phyloP scores from a whole-genome alignment of 164 flowering plant species.

The Piper longum region DNA sequence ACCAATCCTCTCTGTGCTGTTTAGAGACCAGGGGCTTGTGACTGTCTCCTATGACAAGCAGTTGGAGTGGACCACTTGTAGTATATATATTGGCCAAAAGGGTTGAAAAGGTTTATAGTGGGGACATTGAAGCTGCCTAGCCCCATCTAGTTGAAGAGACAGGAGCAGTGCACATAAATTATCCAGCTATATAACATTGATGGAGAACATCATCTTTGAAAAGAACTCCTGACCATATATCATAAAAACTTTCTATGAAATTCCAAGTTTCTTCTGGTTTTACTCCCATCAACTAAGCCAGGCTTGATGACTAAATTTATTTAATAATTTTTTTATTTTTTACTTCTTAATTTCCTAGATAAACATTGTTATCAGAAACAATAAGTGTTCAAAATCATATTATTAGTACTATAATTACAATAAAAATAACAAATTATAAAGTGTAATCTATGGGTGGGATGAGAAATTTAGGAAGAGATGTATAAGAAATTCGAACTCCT shows the following conservation, averaged over 20 bases:
- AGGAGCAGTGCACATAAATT: neutral
- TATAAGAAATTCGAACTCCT: too few relatives aligned
- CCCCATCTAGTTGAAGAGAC: neutral
- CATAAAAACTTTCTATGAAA: neutral
- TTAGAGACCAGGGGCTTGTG: constrained; percentile 45
- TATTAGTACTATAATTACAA: too few relatives aligned
- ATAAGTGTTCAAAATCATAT: too few relatives aligned
- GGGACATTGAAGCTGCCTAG: neutral
- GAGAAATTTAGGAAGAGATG: too few relatives aligned
- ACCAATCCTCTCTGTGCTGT: constrained; percentile 9
- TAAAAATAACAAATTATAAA: too few relatives aligned
- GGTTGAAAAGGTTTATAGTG: neutral
- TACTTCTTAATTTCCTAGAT: too few relatives aligned
- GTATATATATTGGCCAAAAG: neutral
- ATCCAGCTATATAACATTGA: neutral
- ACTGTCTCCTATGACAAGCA: constrained; percentile 27
- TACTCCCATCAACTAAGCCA: neutral
- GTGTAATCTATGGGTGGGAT: too few relatives aligned
- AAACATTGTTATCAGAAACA: too few relatives aligned
- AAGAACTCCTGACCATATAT: neutral
- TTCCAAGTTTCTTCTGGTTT: neutral
- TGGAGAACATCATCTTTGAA: neutral
- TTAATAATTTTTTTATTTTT: too few relatives aligned
- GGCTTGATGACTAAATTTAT: neutral
- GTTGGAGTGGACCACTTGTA: constrained; percentile 6